Evolutionary conservation across 2,329 filamentous ascomycete genomes (phyloP), one percentile per base, ranked within the genome.

Genomic region (Claviceps capensis): DNA sequence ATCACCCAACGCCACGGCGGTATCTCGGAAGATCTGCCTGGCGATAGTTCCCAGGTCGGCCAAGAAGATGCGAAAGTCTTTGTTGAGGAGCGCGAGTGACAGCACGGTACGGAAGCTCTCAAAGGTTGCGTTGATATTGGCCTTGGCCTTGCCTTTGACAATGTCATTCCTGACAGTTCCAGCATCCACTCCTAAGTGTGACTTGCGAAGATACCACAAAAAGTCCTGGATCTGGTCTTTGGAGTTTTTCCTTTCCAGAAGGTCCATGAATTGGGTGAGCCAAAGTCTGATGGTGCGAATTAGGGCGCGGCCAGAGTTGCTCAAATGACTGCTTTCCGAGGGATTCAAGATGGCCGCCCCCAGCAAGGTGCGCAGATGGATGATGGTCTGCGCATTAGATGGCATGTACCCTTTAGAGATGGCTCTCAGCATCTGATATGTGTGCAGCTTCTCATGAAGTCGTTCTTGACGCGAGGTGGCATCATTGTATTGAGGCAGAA

Each of bases 161-260:
- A 62, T 61, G 37, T 60, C 58, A 2, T 59, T 60, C 5, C 56
- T 59, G 13, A 68, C 59, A 19, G 65, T 59, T 5, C 58, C 60
- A 6, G 62, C 55, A 44, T 69, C 65, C 1, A 67, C 55, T 5
- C 67, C 56, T 5, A 93, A 71, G 37, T 79, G 78, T n/a, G 88
- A 83, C 63, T 86, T 85, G 56, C 81, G 72, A 47, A 95, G 67
- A 60, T 84, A 89, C 89, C 89, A 96, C 41, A 95, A 74, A 57
- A 96, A 86, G 61, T 96, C 88, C 65, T 97, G 91, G 17, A 97
- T 79, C 65, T 95, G 85, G 66, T 97, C 88, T 16, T 79, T 68
- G 55, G 74, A 72, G 65, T 96, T 96, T 72, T 96, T 97, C 67
- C 89, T 76, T 52, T 81, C 75, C 46, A 96, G 65, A 5, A 95